phyloP scores from a whole-genome alignment of 75 land plant species.

The Cunninghamia lanceolata region DNA sequence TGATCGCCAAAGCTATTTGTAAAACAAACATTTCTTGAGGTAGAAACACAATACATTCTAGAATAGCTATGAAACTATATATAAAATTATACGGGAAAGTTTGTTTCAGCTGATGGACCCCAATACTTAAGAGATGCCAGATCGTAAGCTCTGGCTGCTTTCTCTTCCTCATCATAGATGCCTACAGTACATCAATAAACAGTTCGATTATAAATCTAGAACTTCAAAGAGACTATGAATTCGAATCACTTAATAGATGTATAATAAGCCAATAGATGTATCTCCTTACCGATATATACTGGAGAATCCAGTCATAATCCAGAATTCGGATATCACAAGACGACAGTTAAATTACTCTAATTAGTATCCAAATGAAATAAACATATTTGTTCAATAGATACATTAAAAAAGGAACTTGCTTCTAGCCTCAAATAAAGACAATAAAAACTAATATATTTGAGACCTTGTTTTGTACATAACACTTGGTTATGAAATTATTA shows the following conservation, averaged over 20 bases:
- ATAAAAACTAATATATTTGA: background rate
- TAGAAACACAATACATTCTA: background rate
- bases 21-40: too few relatives aligned
- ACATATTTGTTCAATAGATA: too few relatives aligned
- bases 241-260: background rate
- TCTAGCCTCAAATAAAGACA: too few relatives aligned
- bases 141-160: slow-evolving; percentile 23
- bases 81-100: background rate
- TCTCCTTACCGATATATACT: slow-evolving; percentile 22
- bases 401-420: too few relatives aligned
- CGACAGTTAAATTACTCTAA: background rate
- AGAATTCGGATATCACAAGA: background rate
- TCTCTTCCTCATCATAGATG: slow-evolving; percentile 19
- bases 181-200: too few relatives aligned
- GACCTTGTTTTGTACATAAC: background rate
- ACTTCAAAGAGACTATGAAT: background rate
- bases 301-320: background rate
- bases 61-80: background rate
- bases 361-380: background rate
- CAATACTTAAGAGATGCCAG: slow-evolving; percentile 21
- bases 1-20: too few relatives aligned
- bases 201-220: too few relatives aligned
- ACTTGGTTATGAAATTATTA: background rate
- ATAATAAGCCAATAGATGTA: too few relatives aligned
- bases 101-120: background rate